Evolutionary conservation across 2,329 filamentous ascomycete genomes (phyloP), one percentile per base, ranked within the genome.

Genomic region (Fusarium newnesense): DNA sequence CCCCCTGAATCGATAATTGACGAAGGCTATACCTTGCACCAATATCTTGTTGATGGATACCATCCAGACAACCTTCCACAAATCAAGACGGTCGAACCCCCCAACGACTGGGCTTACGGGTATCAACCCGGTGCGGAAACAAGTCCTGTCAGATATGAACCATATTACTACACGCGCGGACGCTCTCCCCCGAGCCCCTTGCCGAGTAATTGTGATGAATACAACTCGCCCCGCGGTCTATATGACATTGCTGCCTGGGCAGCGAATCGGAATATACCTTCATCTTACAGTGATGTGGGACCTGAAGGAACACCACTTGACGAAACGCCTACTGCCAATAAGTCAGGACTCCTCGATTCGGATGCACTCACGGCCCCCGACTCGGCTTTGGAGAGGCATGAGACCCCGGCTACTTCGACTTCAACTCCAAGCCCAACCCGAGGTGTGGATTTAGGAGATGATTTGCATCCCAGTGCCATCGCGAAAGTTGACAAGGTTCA

Each of bases 141-240:
- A 78, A 76, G 77, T 75, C 60, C 80, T 64, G 54, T 81, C 72
- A 53, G 78, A 78, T 69, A 85, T 24, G 85, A 87, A 37, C 79
- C 83, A 4, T 84, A 85, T 74, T 86, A 85, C 71, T 85, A 86
- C 10, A 82, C 81, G 16, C 82, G 88, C 49, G 88, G 88, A 10
- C 84, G 88, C 36, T 90, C 88, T 30, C 87, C 87, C 3, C 86
- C 87, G 1, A 88, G 87, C 44, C 86, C 86, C 18, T 76, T 85
- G 40, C 85, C 86, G 26, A 86, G 83, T 66, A 82, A 86, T 67
- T 79, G 80, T 59, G 85, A 82, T 52, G 77, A 78, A 52, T 80
- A 79, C 65, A 80, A 82, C 32, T 76, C 79, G 26, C 76, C 79
- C 30, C 72, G 76, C 40, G 69, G 75, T 7, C 63, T 72, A 8